phyloP scores from a whole-genome alignment of 331 rosid genomes.

The Malus hybrid region DNA sequence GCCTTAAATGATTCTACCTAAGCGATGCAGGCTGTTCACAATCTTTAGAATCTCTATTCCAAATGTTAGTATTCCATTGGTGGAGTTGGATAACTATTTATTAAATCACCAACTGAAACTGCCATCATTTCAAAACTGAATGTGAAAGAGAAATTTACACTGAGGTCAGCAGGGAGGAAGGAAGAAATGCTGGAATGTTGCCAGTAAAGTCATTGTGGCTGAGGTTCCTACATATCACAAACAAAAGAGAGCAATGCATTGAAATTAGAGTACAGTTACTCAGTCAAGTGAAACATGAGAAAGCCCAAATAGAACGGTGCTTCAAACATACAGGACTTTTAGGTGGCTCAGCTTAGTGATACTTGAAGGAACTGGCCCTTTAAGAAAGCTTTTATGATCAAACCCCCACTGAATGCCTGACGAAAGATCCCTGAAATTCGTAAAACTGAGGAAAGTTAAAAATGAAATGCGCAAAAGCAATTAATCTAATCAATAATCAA shows the following conservation, averaged over 20 bases:
- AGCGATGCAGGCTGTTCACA: not conserved
- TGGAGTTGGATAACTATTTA: not conserved
- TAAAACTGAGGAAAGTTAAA: not conserved
- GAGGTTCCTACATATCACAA: constrained; percentile 57
- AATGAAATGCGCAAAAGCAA: not conserved
- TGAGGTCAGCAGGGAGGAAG: constrained; percentile 52
- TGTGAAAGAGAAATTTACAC: constrained; percentile 45
- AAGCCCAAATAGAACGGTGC: constrained; percentile 1
- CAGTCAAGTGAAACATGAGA: not conserved
- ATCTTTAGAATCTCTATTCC: not conserved
- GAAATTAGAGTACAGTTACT: constrained; percentile 9
- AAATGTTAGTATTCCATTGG: not conserved
- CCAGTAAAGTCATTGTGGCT: constrained; percentile 58
- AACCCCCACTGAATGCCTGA: constrained; percentile 41
- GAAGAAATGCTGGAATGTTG: constrained; percentile 46
- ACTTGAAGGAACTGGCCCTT: constrained; percentile 55
- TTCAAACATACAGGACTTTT: constrained; percentile 47
- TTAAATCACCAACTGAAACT: not conserved
- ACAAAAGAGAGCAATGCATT: not conserved
- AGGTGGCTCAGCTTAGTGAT: constrained; percentile 54
- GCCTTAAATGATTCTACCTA: not conserved
- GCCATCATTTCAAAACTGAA: not conserved
- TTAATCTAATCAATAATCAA: not conserved
- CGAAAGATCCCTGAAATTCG: constrained; percentile 62
- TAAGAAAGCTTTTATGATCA: constrained; percentile 22